A percentile compares a stretch with the other conserved stretches of the same genome.
phyloP scores from a whole-genome alignment of 148 eudicot species.

The Gaultheria prostrata region DNA sequence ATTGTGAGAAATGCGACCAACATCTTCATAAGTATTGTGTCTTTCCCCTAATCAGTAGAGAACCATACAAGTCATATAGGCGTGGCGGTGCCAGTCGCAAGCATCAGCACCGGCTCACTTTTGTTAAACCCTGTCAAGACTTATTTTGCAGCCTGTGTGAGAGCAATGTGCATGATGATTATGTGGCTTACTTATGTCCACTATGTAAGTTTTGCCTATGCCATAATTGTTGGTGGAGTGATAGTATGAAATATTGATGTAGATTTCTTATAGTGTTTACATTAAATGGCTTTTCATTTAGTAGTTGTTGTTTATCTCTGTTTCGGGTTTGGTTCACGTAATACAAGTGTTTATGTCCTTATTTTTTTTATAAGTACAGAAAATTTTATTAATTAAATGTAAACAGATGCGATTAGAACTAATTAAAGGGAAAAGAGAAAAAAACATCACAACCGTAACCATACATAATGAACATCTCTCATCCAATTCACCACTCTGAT shows the following conservation, averaged over 20 bases:
- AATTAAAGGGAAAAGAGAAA: no score
- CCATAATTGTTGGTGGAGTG: background rate
- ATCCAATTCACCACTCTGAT: no score
- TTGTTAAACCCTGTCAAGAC: accelerated
- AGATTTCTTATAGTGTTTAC: background rate
- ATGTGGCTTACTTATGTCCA: background rate
- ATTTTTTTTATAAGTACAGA: no score
- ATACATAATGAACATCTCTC: no score
- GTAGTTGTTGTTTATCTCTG: background rate
- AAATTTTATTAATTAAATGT: no score
- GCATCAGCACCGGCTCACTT: background rate
- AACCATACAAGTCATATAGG: background rate
- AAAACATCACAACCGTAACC: no score
- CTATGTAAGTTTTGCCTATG: background rate
- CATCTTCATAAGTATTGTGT: background rate
- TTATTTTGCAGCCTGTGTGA: background rate
- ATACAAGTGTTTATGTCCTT: no score
- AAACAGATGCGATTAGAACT: no score
- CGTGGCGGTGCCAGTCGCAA: no score
- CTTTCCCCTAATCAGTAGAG: background rate
- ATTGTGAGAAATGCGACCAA: background rate
- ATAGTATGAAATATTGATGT: background rate
- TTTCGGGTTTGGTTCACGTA: background rate
- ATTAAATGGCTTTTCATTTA: background rate
- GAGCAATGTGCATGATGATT: background rate